These are phyloP conservation scores for Biscogniauxia marginata DNA, from an alignment of 2,329 filamentous ascomycete genomes.

Conservation along the genomic window DNA sequence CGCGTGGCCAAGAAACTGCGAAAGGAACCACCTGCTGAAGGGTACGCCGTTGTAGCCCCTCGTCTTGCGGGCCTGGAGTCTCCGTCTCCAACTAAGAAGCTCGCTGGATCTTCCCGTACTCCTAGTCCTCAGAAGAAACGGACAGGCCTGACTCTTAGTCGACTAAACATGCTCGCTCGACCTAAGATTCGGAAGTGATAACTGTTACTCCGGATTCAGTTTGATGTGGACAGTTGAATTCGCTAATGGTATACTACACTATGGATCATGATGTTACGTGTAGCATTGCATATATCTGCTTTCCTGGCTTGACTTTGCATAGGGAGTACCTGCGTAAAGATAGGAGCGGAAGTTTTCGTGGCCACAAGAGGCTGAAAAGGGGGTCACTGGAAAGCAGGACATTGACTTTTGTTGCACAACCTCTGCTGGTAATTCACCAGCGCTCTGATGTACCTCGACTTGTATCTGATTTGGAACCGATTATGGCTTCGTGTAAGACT, in stretches of 20 bases:
- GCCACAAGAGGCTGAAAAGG: too few species aligned
- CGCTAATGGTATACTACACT: not conserved
- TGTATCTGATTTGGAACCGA: too few species aligned
- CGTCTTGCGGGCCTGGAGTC: conserved; percentile 38
- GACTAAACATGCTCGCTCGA: conserved; percentile 60
- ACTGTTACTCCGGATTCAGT: not conserved
- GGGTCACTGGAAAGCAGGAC: too few species aligned
- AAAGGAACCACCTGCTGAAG: conserved; percentile 49
- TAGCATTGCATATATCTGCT: too few species aligned
- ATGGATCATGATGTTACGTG: not conserved
- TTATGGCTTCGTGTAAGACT: too few species aligned
- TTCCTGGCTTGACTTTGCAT: too few species aligned
- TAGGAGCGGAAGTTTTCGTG: too few species aligned
- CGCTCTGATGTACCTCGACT: too few species aligned
- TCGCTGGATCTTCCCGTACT: conserved; percentile 22
- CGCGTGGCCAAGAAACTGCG: conserved; percentile 57
- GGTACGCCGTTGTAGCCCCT: conserved; percentile 52
- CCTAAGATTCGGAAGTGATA: conserved; percentile 56
- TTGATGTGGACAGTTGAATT: not conserved
- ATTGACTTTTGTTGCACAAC: too few species aligned
- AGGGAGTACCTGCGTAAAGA: too few species aligned
- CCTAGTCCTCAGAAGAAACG: conserved; percentile 54
- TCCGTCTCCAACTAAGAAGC: conserved; percentile 38
- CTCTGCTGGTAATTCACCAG: too few species aligned
- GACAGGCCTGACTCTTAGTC: conserved; percentile 52